Evolutionary conservation across 1,284 basidiomycete species (phyloP).

Genomic region (Rhizoctonia solani): DNA sequence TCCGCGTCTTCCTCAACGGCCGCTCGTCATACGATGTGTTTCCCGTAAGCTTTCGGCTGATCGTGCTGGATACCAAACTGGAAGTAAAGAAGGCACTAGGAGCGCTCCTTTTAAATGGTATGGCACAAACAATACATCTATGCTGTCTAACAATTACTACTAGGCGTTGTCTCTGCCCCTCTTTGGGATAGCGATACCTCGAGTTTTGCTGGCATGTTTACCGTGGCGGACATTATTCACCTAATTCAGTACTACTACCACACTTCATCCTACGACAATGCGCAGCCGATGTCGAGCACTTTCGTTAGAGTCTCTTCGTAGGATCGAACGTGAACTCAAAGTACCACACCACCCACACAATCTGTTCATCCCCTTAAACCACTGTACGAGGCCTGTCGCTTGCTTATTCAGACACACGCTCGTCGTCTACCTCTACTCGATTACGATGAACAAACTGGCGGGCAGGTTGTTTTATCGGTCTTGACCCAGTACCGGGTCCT

Average conservation of each 20-base stretch:
- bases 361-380: conserved; percentile 87
- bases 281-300: conserved; percentile 90
- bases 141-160: conserved; percentile 13
- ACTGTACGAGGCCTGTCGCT: conserved; percentile 87
- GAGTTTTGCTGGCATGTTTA: conserved; percentile 93
- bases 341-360: conserved; percentile 90
- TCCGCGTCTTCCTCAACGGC: conserved; percentile 82
- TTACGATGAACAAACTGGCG: conserved; percentile 89
- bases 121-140: conserved; percentile 30
- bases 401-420: conserved; percentile 94
- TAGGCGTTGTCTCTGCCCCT: conserved; percentile 96
- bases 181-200: conserved; percentile 96
- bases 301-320: conserved; percentile 88
- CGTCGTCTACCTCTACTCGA: conserved; percentile 93
- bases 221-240: conserved; percentile 93
- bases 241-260: conserved; percentile 96
- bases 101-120: conserved; percentile 87
- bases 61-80: conserved; percentile 93
- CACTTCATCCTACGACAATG: conserved; percentile 83
- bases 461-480: conserved; percentile 94
- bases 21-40: conserved; percentile 94
- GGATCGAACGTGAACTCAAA: conserved; percentile 91
- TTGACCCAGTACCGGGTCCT: conserved; percentile 97
- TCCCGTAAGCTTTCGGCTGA: conserved; percentile 93
- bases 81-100: conserved; percentile 92